Base-by-base conservation (phyloP, 2,329 filamentous ascomycete genomes). In the Ophioceras dolichostomum region DNA sequence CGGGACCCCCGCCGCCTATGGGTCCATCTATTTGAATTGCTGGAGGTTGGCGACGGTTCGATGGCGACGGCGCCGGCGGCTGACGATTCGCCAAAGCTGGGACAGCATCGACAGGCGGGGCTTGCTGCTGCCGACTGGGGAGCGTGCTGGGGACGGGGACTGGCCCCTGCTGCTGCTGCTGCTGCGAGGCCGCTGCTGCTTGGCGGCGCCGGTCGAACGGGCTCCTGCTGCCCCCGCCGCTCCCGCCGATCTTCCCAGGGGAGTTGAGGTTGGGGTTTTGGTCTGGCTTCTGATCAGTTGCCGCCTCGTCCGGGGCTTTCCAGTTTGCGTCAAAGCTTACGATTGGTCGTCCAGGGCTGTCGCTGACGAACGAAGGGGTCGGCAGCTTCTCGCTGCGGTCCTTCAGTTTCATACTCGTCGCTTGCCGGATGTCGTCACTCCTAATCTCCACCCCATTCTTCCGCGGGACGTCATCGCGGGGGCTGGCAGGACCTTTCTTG, bases 281-380 rank as follows among this genome's bases (percentile, higher is more conserved):
- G 57, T 69, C 67, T 62, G 72, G 65, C 60, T 79, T 82, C 64
- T 74, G 61, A 75, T 86, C 80, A 69, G 82, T 69, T 59, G 66
- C 67, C 66, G 73, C 67, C 39, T 37, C 29, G 56, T 83, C 77
- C 55, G 73, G 74, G 54, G 77, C 73, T 67, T 77, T 82, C 79
- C 85, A 94, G 55, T 81, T 74, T 52, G 74, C 74, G 61, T 94
- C 75, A 70, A 96, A 96, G 71, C 89, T 96, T 69, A 96, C 89
- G 67, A 96, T 96, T 45, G 89, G 89, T 55, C 89, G 78, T 49
- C 86, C 86, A 49, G 83, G 82, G 53, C 73, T 83, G 63, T 95
- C 83, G 64, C 87, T 95, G 59, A 96, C 88, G 52, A 84, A 80
- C 38, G 83, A 85, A 46, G 89, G 89, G 52, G 82, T 89, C 20